Evolutionary conservation across 192 early-diverging fungal species (phyloP).

Genomic region (Coemansia sp.): DNA sequence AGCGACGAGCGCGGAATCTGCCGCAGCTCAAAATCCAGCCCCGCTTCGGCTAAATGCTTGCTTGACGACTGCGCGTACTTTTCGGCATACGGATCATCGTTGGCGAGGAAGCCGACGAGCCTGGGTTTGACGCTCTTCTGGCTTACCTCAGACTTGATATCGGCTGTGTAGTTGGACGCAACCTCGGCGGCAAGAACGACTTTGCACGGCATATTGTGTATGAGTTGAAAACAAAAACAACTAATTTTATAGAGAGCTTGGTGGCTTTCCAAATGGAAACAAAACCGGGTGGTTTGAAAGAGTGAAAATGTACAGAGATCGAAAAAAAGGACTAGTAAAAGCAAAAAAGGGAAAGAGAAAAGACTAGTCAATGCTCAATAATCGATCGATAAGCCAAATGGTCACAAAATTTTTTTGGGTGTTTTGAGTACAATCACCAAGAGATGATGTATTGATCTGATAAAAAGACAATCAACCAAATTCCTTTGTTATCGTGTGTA

Average conservation of each 20-base stretch:
- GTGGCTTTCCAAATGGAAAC: conserved; percentile 9
- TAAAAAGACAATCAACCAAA: too few relatives aligned
- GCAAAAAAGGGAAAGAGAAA: neutral
- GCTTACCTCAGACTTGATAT: conserved; percentile 62
- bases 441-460: too few relatives aligned
- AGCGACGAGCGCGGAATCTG: conserved; percentile 79
- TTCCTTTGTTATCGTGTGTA: too few relatives aligned
- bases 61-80: conserved; percentile 97
- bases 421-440: too few relatives aligned
- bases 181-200: conserved; percentile 56
- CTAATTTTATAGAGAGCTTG: neutral
- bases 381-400: neutral
- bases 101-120: conserved; percentile 94
- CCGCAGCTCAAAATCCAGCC: conserved; percentile 89
- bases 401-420: neutral
- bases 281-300: neutral
- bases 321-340: neutral
- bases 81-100: conserved; percentile 85
- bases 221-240: neutral
- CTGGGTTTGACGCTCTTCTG: conserved; percentile 62
- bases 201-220: conserved; percentile 54
- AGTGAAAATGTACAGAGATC: neutral
- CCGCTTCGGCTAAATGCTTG: conserved; percentile 88
- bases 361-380: neutral
- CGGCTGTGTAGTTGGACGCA: conserved; percentile 53